Base-by-base conservation (phyloP, 352 stramenopile genomes). In the Phytophthora foliorum region DNA sequence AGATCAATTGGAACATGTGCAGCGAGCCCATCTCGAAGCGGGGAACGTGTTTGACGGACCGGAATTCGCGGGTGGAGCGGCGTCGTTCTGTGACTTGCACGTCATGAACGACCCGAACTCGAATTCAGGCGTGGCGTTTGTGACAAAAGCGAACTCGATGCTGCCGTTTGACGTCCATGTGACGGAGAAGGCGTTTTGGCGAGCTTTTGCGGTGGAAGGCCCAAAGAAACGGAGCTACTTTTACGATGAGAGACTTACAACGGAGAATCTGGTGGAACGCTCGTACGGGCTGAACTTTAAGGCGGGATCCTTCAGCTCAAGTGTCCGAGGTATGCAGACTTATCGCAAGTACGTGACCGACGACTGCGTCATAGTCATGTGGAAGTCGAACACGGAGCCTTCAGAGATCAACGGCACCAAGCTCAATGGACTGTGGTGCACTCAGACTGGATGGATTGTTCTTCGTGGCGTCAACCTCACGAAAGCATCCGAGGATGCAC, bases 311-410 rank as follows among this genome's bases (percentile, higher is more conserved):
- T 75, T 82, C 34, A 57, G 57, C 7, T 74, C 75, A 2, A 63
- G 81, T 27, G 63, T 88, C 31, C 73, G 75, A 21, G 77, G 74
- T 14, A 82, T 84, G 36, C 67, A 86, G 42, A 84, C 75, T 19
- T 56, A 86, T 36, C 81, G 79, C 9, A 81, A 75, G 22, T 85
- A 72, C 27, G 52, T 83, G 4, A 67, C 76, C n/a, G 56, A 66
- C 2, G 63, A 76, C 44, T 70, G 69, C 22, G 38, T 76, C 34
- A 69, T 86, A 36, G 59, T 88, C 6, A 68, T 84, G 44, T 87
- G 77, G 81, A 84, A 72, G 53, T 82, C 80, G 49, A 49, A 75
- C 13, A 56, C 69, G n/a, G 74, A 87, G 51, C 81, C 81, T 13
- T n/a, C 80, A n/a, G 56, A 84, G 48, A 66, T 89, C 21, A 69